Evolutionary conservation across 352 stramenopile genomes (phyloP), one percentile per base, ranked within the genome.

Genomic region (Globisporangium nodosum): DNA sequence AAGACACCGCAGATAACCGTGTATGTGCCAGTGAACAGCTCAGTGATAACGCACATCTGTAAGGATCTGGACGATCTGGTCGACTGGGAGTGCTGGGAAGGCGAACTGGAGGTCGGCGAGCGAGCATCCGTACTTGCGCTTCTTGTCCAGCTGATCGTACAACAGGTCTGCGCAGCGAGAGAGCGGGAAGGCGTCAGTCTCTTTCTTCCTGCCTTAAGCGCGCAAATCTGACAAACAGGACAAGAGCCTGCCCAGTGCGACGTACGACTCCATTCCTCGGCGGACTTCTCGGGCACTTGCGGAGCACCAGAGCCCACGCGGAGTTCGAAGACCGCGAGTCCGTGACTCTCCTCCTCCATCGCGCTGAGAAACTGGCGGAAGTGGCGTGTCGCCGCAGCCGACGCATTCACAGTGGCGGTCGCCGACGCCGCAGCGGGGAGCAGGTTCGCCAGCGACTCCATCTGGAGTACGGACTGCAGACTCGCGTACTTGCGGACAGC

Each of bases 301-400:
- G 51, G 24, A 37, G 53, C 61, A 58, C 24, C 49, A 16, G 61
- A 30, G 15, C 30, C 31, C 0, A 75, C 56, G 6, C 61, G 50
- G 8, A 90, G 60, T 52, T 90, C 70, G 54, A 90, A 86, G 3
- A 90, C 72, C 37, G 78, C 73, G 18, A 90, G 64, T 0, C 80
- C 80, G 52, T 81, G 66, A 6, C 71, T 61, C 15, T 62, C 60
- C 56, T 90, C 80, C 51, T 90, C 78, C 4, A 73, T 61, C 6
- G 61, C 52, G n/a, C 80, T 88, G 55, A 88, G 76, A 30, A 86
- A 86, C 52, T 87, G 78, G 13, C 81, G 70, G 42, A 82, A 71
- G 48, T 83, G 71, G n/a, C 68, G 74, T 37, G 75, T 63, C 5
- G 66, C 73, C 31, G 59, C 66, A 16, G 75, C 60, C 51, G 45